Evolutionary conservation across 805 yeast genomes (phyloP).

Genomic region (Saccharomyces paradoxus): DNA sequence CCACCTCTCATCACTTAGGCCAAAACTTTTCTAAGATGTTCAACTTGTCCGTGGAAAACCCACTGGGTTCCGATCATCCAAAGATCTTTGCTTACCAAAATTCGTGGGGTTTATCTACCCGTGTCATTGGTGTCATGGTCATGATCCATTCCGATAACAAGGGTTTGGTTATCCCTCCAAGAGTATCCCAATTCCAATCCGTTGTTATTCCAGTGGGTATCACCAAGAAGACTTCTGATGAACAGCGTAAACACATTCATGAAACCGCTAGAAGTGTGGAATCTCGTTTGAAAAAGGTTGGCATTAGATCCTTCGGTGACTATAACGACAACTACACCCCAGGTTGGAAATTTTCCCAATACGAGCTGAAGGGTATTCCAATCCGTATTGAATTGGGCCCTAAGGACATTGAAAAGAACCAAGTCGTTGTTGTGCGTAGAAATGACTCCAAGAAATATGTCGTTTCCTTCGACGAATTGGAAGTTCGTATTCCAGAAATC

Average conservation of each 20-base stretch:
- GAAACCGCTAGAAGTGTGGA: slow-evolving; percentile 68
- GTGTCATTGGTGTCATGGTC: slow-evolving; percentile 98
- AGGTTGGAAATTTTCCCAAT: slow-evolving; percentile 97
- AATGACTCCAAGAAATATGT: slow-evolving; percentile 71
- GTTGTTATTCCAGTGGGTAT: slow-evolving; percentile 93
- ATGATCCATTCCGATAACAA: slow-evolving; percentile 98
- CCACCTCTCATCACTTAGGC: slow-evolving; percentile 95
- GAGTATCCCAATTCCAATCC: slow-evolving; percentile 87
- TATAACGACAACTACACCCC: slow-evolving; percentile 92
- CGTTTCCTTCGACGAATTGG: slow-evolving; percentile 59
- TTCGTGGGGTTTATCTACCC: slow-evolving; percentile 98
- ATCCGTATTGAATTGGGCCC: slow-evolving; percentile 94
- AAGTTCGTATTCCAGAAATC: slow-evolving; percentile 59
- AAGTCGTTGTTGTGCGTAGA: slow-evolving; percentile 87
- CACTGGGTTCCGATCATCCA: slow-evolving; percentile 81
- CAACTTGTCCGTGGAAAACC: slow-evolving; percentile 90
- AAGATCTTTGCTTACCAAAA: slow-evolving; percentile 88
- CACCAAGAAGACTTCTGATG: slow-evolving; percentile 76
- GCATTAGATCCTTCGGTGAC: slow-evolving; percentile 74
- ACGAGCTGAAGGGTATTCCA: slow-evolving; percentile 95
- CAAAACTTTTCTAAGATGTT: slow-evolving; percentile 98
- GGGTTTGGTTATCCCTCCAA: slow-evolving; percentile 96
- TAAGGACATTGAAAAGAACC: slow-evolving; percentile 73
- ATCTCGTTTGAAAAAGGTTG: slow-evolving; percentile 47
- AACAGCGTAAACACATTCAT: slow-evolving; percentile 60